phyloP scores from a whole-genome alignment of 148 eudicot species.

The Polygonum aviculare region DNA sequence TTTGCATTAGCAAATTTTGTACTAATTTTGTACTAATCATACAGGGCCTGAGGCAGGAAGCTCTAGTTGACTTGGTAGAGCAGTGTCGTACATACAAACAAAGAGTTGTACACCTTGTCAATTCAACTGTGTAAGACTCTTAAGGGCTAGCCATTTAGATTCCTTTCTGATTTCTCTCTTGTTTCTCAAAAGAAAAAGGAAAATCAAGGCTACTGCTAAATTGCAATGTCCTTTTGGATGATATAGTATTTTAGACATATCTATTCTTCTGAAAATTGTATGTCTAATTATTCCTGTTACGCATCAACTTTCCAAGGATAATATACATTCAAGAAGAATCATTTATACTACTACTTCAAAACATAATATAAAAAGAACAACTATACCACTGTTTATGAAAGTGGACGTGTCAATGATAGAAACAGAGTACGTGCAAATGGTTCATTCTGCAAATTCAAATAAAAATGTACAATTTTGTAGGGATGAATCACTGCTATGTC shows the following conservation, averaged over 20 bases:
- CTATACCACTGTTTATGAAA: neutral
- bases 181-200: neutral
- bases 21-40: conserved; percentile 1
- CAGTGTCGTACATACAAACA: conserved; percentile 92
- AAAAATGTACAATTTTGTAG: conserved; percentile 19
- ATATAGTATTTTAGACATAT: neutral
- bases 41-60: conserved; percentile 87
- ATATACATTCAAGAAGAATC: neutral
- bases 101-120: conserved; percentile 93
- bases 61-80: conserved; percentile 84
- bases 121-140: conserved; percentile 92
- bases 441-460: neutral
- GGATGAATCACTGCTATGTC: conserved; percentile 88
- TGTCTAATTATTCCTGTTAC: neutral
- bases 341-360: too few relatives aligned
- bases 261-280: neutral
- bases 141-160: neutral
- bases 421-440: neutral
- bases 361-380: neutral
- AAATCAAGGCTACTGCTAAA: neutral
- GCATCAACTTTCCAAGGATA: neutral
- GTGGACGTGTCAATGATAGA: neutral
- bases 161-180: conserved; percentile 7
- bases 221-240: neutral
- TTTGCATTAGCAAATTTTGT: neutral